Percentiles rank a stretch among this genome's conserved stretches.
These are phyloP conservation scores for Cladorrhinum sp. DNA, from an alignment of 2,329 filamentous ascomycete genomes.

Conservation along the genomic window DNA sequence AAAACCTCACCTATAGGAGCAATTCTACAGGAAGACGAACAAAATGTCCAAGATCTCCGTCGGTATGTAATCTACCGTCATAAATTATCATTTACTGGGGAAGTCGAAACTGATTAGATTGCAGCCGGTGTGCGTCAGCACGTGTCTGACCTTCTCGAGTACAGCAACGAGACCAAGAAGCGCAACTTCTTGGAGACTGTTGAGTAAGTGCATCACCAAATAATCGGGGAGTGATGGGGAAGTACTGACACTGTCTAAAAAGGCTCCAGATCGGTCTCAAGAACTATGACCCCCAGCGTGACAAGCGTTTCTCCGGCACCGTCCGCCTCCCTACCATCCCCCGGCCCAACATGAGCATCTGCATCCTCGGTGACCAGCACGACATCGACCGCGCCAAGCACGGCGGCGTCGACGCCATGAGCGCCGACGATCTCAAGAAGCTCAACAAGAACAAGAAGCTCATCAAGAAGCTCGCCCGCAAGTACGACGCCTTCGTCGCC, in stretches of 20 bases:
- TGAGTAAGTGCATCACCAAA: conserved; percentile 39
- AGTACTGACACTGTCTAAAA: conserved; percentile 14
- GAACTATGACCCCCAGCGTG: conserved; percentile 99
- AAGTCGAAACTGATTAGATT: conserved; percentile 32
- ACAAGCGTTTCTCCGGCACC: conserved; percentile 99
- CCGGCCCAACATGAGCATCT: conserved; percentile 87
- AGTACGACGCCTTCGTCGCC: conserved; percentile 99
- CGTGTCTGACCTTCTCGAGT: conserved; percentile 89
- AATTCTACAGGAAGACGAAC: conserved; percentile 83
- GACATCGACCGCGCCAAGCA: conserved; percentile 99
- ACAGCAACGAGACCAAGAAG: conserved; percentile 92
- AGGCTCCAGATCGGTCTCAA: conserved; percentile 76
- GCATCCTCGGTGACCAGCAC: conserved; percentile 75
- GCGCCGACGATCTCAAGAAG: conserved; percentile 98
- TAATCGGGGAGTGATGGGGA: not conserved
- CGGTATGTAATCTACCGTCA: conserved; percentile 43
- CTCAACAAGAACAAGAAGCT: conserved; percentile 99
- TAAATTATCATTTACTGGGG: conserved; percentile 7
- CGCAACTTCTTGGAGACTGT: conserved; percentile 93
- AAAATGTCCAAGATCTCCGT: conserved; percentile 86
- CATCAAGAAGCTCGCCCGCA: conserved; percentile 99
- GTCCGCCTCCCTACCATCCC: conserved; percentile 91
- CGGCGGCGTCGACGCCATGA: conserved; percentile 98
- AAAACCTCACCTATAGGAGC: conserved; percentile 71
- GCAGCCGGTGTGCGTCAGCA: conserved; percentile 90